phyloP scores from a whole-genome alignment of 2,329 filamentous ascomycete species.

The Aspergillus awamori region DNA sequence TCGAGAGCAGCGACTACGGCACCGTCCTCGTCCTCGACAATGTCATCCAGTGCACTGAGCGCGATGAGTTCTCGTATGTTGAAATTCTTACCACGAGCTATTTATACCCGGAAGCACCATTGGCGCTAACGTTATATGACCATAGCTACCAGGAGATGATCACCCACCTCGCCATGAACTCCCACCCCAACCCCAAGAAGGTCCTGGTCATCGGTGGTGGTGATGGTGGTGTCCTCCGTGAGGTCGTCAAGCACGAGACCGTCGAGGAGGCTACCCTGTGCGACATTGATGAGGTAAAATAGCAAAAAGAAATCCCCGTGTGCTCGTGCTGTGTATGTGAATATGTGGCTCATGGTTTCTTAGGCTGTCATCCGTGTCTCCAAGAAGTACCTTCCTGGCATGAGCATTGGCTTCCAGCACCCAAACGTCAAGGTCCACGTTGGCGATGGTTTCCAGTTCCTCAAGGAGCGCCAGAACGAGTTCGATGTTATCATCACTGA shows the following conservation, averaged over 20 bases:
- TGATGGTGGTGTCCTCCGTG: constrained; percentile 94
- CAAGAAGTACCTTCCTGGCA: constrained; percentile 94
- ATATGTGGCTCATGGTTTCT: constrained; percentile 3
- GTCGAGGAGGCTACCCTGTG: constrained; percentile 96
- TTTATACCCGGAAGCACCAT: background rate
- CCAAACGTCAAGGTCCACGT: constrained; percentile 91
- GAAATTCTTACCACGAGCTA: background rate
- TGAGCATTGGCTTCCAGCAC: constrained; percentile 91
- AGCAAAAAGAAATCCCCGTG: constrained; percentile 9
- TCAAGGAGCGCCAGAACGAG: constrained; percentile 91
- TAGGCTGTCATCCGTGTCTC: constrained; percentile 94
- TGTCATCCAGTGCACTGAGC: constrained; percentile 97
- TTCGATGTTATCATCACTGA: constrained; percentile 99
- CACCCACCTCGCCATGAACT: constrained; percentile 96
- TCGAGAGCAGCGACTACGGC: constrained; percentile 96
- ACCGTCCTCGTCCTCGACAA: constrained; percentile 97
- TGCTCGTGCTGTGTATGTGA: background rate
- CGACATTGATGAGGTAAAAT: constrained; percentile 89
- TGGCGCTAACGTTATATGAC: background rate
- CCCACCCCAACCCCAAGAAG: constrained; percentile 97
- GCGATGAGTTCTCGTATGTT: constrained; percentile 87
- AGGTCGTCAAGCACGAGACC: constrained; percentile 98
- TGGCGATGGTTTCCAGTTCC: constrained; percentile 98
- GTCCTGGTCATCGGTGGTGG: constrained; percentile 97
- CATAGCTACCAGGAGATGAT: constrained; percentile 97